phyloP scores from a whole-genome alignment of 176 grass and related monocot species.

The Carex scoparia region DNA sequence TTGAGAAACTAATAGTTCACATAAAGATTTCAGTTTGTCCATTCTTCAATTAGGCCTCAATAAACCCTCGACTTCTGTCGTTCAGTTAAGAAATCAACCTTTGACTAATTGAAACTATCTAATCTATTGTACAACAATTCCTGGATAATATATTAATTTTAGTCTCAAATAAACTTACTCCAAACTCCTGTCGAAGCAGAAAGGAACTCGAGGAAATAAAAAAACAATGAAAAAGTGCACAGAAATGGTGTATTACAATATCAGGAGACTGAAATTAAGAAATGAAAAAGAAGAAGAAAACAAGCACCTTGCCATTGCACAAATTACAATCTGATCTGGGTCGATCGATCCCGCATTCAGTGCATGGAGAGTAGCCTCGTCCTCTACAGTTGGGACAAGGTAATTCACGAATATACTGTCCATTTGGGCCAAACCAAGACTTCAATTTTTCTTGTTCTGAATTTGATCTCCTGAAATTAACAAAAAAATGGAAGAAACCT shows the following conservation, averaged over 20 bases:
- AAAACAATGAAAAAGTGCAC: background rate
- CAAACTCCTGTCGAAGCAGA: background rate
- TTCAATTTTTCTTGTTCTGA: conserved; percentile 39
- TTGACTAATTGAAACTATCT: background rate
- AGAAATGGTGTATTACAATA: background rate
- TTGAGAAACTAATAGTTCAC: background rate
- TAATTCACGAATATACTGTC: conserved; percentile 82
- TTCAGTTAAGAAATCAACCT: background rate
- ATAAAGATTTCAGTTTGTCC: background rate
- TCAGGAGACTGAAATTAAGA: background rate
- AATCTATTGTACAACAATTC: background rate
- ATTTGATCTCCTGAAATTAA: conserved; percentile 37
- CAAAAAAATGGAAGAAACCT: background rate
- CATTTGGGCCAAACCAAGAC: conserved; percentile 94
- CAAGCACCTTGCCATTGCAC: conserved; percentile 78
- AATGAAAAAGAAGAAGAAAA: background rate
- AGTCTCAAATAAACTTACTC: background rate
- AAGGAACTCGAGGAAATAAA: background rate
- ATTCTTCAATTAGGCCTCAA: background rate
- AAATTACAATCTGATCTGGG: conserved; percentile 61
- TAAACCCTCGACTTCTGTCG: background rate
- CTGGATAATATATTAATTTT: background rate
- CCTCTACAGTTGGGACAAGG: conserved; percentile 83
- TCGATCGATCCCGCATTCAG: conserved; percentile 72
- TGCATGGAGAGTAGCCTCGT: conserved; percentile 81